Evolutionary conservation across 495 filamentous ascomycete genomes (phyloP), one percentile per base, ranked within the genome.

Genomic region (Daldinia bambusicola): DNA sequence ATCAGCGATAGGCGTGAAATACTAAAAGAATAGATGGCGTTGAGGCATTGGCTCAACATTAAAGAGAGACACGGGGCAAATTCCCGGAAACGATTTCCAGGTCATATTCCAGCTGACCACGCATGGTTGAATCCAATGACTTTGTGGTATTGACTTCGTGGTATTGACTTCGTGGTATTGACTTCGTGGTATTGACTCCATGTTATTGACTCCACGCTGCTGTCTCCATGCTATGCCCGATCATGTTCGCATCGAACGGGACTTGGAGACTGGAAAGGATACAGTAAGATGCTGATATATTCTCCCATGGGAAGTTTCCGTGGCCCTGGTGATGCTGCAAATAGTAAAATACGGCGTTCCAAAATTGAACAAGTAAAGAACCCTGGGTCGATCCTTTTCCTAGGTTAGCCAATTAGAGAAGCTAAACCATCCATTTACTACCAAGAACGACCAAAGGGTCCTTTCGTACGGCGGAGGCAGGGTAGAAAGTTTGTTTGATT

Each of bases 41-140:
- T 41, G 56, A 62, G 55, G 70, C 45, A 73, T 73, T 73, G 70
- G 70, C 51, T 60, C 56, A 61, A 53, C 56, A 68, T 63, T 61
- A 22, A 40, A 58, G 6, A 40, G 41, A 68, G 55, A 55, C 26
- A 41, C 53, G 36, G 64, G 55, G 41, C 60, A 52, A 68, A 67
- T 52, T 61, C 30, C 63, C 61, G 64, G 32, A 48, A 61, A 65
- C 51, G 63, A 14, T 38, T 40, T 41, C 61, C 22, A 70, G 26
- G 40, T 66, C 31, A 55, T 41, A 37, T 40, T 66, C 45, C 34
- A 59, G 43, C 63, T 66, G 55, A 66, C 59, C 52, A 68, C 60
- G 69, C 30, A 63, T 55, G 51, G 34, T 40, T 32, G 48, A 60
- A 63, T 66, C 58, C 40, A 36, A 6, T 36, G 34, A 36, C 34